phyloP scores from a whole-genome alignment of 305 asterid genomes.

The Rubia tinctorum region DNA sequence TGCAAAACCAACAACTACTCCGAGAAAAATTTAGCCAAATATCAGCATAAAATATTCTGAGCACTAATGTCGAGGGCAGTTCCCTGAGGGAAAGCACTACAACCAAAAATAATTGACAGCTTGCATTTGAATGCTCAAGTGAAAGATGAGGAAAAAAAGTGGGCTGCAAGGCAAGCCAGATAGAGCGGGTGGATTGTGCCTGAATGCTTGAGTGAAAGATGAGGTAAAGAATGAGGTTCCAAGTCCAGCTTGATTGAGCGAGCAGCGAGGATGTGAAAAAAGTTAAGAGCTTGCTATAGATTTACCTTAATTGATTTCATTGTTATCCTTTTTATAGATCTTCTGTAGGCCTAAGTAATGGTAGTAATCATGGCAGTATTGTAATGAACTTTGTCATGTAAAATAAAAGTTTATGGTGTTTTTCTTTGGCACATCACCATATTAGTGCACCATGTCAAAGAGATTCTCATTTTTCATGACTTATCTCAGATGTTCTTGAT shows the following conservation, averaged over 20 bases:
- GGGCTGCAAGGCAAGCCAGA: constrained; percentile 63
- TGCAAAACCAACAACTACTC: constrained; percentile 17
- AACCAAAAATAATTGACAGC: constrained; percentile 58
- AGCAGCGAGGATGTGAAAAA: constrained; percentile 68
- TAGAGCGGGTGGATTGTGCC: constrained; percentile 10
- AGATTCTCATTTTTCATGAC: too few relatives aligned
- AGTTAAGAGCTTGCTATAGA: constrained; percentile 65
- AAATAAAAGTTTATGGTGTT: too few relatives aligned
- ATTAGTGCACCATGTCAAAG: too few relatives aligned
- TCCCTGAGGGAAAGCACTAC: constrained; percentile 62
- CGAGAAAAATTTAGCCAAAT: constrained; percentile 2
- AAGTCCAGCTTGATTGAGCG: too few relatives aligned
- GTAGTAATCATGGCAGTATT: too few relatives aligned
- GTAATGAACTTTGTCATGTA: too few relatives aligned
- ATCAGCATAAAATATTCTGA: constrained; percentile 47
- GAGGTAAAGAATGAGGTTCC: too few relatives aligned
- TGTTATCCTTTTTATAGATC: constrained; percentile 46
- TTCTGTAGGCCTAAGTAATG: neutral
- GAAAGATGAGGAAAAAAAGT: constrained; percentile 49
- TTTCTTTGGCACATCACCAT: too few relatives aligned
- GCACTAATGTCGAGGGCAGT: constrained; percentile 71
- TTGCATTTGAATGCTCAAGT: constrained; percentile 57
- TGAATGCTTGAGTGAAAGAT: too few relatives aligned
- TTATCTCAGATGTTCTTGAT: too few relatives aligned
- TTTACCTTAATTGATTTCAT: constrained; percentile 72